Evolutionary conservation across 176 grass and related monocot species (phyloP).

Genomic region (Pontederia crassipes): DNA sequence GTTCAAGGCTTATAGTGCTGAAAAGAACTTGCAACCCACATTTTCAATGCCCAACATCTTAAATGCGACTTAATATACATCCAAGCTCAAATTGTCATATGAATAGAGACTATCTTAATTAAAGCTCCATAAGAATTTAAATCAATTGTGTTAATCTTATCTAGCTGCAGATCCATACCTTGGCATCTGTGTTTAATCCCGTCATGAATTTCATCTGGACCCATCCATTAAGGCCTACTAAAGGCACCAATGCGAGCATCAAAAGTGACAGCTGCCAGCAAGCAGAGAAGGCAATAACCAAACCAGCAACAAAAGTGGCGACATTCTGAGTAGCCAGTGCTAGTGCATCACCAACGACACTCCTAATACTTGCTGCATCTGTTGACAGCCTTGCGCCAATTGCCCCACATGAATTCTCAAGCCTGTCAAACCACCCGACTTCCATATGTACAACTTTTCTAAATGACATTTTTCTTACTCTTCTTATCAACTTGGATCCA

Average conservation of each 20-base stretch:
- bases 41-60: too few species aligned
- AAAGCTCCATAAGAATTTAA: neutral
- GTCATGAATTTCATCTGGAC: slow-evolving; percentile 17
- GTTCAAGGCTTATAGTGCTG: too few species aligned
- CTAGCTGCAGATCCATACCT: neutral
- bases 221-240: slow-evolving; percentile 11
- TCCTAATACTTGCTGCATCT: slow-evolving; percentile 12
- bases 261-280: slow-evolving; percentile 16
- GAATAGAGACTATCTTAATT: neutral
- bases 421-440: slow-evolving; percentile 13
- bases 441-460: slow-evolving; percentile 10
- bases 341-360: slow-evolving; percentile 10
- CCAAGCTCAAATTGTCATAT: too few species aligned
- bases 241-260: slow-evolving; percentile 8
- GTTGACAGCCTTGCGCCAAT: slow-evolving; percentile 11
- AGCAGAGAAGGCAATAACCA: slow-evolving; percentile 4
- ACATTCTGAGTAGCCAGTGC: slow-evolving; percentile 8
- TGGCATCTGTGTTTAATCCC: slow-evolving; percentile 6
- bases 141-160: neutral
- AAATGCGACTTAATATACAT: too few species aligned
- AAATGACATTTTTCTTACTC: slow-evolving; percentile 15
- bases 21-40: too few species aligned
- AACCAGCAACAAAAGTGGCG: slow-evolving; percentile 10
- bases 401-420: slow-evolving; percentile 10
- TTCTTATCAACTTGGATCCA: slow-evolving; percentile 16